A percentile compares a stretch with the other conserved stretches of the same genome.
Evolutionary conservation across 176 grass and related monocot species (phyloP).

Genomic region (Ampelocalamus luodianensis): DNA sequence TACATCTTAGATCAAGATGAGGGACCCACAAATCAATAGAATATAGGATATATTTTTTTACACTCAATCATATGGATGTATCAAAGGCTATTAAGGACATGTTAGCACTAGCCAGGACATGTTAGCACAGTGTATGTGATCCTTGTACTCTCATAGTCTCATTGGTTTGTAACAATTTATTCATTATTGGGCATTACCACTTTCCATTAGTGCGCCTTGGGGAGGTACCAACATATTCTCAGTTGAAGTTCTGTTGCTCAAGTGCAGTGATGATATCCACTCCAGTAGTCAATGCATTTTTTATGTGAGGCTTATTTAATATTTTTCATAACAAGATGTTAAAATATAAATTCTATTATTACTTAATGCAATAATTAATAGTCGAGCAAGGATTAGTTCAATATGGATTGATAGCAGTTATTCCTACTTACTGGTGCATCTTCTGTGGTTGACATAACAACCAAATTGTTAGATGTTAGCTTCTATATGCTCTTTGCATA

Average conservation of each 20-base stretch:
- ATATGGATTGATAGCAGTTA: neutral
- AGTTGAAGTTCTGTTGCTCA: neutral
- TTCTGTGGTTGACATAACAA: neutral
- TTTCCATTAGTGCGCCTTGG: neutral
- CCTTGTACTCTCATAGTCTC: neutral
- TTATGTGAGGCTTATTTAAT: slow-evolving; percentile 3
- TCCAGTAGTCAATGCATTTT: neutral
- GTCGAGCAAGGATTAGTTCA: slow-evolving; percentile 10
- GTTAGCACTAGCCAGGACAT: neutral
- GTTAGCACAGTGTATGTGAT: no score
- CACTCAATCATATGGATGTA: neutral
- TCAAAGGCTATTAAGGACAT: neutral
- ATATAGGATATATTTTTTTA: neutral
- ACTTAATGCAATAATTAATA: neutral
- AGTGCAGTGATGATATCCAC: neutral
- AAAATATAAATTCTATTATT: neutral
- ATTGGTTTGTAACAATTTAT: neutral
- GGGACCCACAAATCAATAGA: neutral
- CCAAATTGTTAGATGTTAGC: neutral
- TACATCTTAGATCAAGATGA: slow-evolving; percentile 12
- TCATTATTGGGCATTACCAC: neutral
- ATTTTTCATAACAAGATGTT: neutral
- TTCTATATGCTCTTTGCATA: no score
- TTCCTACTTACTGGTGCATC: neutral
- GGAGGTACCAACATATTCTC: neutral